Percentiles rank a stretch among this genome's conserved stretches.
Evolutionary conservation across 2,329 filamentous ascomycete species (phyloP).

Genomic region (Diplocarpon mali): DNA sequence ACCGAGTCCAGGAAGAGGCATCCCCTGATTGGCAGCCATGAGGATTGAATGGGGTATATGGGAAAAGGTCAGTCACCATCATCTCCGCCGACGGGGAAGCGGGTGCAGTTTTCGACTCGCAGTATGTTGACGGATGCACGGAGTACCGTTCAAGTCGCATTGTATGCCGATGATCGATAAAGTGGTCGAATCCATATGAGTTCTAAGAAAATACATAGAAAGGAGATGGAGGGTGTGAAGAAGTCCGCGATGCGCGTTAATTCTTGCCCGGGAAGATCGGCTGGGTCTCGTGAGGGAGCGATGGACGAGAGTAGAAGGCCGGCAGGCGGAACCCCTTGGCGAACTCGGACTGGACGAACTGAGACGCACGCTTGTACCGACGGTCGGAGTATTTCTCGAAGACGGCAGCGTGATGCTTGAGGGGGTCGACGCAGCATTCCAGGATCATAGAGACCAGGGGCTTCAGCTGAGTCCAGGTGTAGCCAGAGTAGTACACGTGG

Average conservation of each 20-base stretch:
- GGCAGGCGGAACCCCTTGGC: conserved; percentile 43
- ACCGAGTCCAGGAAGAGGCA: conserved; percentile 2
- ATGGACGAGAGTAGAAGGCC: conserved; percentile 16
- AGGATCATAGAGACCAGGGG: conserved; percentile 67
- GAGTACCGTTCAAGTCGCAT: background rate
- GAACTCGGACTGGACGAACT: conserved; percentile 69
- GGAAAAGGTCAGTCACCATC: too few species aligned
- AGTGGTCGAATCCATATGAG: conserved; percentile 18
- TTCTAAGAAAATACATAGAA: conserved; percentile 27
- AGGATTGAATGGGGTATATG: conserved; percentile 2
- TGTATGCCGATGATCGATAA: conserved; percentile 17
- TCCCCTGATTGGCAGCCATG: conserved; percentile 8
- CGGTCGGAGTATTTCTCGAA: conserved; percentile 88
- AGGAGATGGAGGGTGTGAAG: conserved; percentile 8
- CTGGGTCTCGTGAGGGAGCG: conserved; percentile 19
- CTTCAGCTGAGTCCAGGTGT: conserved; percentile 76
- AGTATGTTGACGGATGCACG: too few species aligned
- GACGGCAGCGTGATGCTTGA: conserved; percentile 73
- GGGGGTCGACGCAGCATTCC: conserved; percentile 75
- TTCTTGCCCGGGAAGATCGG: conserved; percentile 23
- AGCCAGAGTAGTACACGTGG: conserved; percentile 88
- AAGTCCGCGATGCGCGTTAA: conserved; percentile 3
- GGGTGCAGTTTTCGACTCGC: too few species aligned
- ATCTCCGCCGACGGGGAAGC: too few species aligned
- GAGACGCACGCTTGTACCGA: conserved; percentile 74